Evolutionary conservation across 1,139 yeast species (phyloP), one percentile per base, ranked within the genome.

Genomic region (Blastobotrys persicus): DNA sequence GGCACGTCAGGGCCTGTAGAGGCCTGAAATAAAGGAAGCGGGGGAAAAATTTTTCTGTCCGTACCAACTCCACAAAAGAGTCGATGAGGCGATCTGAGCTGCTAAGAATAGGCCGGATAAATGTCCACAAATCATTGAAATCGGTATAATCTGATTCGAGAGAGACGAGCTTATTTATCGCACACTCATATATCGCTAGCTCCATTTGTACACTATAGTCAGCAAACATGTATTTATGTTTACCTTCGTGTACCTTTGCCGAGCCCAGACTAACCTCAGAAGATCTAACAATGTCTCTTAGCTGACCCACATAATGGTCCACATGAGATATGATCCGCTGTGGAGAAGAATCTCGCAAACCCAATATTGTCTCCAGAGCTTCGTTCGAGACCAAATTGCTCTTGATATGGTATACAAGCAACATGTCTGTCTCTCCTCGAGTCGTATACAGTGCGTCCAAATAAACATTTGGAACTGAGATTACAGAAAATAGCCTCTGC

Each of bases 381-480:
- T 18, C 28, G 19, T 37, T 19, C 14, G 28, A 11, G 13, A 37
- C 6, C 41, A 37, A 28, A 19, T 37, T 37, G 11, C 28, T 28
- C 41, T 18, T 16, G 9, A 23, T 13, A 14, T 19, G 12, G 14
- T 17, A 37, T 28, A 37, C 41, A 3, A 37, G 14, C 28, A 37
- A 18, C 13, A 37, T 6, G n/a, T 37, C 41, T 9, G 9, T 16
- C 41, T 4, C 28, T 3, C 4, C 7, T 23, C 19, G 41, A 4
- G 41, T 37, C 13, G 41, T 37, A 11, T n/a, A 17, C 11, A 37
- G 19, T 14, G 41, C 41, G 3, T 37, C 41, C n/a, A 37, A 19
- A 37, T 37, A 37, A 4, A 5, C 6, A 7, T 16, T 7, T 9
- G 41, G 41, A 17, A 17, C 41, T 4, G 41, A 28, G 5, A 18